Conservation (phyloP, 805 yeast species). For the Schizosaccharomyces cryophilus region DNA sequence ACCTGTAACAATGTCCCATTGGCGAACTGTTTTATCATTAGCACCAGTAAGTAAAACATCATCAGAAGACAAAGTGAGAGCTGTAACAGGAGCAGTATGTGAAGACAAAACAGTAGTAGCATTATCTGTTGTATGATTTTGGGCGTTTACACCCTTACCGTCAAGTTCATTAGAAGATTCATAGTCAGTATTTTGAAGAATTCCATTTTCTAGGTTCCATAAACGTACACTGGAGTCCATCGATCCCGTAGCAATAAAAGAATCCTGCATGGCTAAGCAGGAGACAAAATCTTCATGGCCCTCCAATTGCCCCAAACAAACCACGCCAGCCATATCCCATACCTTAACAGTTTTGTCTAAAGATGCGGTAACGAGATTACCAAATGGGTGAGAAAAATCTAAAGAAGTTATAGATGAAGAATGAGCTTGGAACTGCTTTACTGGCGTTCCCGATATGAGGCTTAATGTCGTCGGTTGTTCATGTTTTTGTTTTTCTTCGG, state of each 20-base stretch:
- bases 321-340: constrained; percentile 51
- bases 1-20: constrained; percentile 49
- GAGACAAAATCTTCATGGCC: constrained; percentile 39
- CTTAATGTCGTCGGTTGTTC: not conserved
- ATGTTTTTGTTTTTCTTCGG: not conserved
- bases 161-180: not conserved
- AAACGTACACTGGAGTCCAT: constrained; percentile 36
- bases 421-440: constrained; percentile 28
- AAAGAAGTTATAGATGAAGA: constrained; percentile 28
- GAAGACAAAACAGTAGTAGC: constrained; percentile 30
- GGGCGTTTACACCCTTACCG: constrained; percentile 7
- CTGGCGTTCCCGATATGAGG: constrained; percentile 24
- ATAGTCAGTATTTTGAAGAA: constrained; percentile 4
- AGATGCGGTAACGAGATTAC: constrained; percentile 45
- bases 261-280: constrained; percentile 34
- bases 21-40: constrained; percentile 44
- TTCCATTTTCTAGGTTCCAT: constrained; percentile 25
- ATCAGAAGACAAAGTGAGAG: constrained; percentile 26
- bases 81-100: constrained; percentile 43
- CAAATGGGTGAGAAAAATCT: constrained; percentile 54
- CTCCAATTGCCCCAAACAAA: constrained; percentile 25
- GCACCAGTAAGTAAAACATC: constrained; percentile 42
- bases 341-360: constrained; percentile 49
- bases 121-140: constrained; percentile 11
- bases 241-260: constrained; percentile 30